phyloP scores from a whole-genome alignment of 257 asterid species.

The Penstemon eatonii region DNA sequence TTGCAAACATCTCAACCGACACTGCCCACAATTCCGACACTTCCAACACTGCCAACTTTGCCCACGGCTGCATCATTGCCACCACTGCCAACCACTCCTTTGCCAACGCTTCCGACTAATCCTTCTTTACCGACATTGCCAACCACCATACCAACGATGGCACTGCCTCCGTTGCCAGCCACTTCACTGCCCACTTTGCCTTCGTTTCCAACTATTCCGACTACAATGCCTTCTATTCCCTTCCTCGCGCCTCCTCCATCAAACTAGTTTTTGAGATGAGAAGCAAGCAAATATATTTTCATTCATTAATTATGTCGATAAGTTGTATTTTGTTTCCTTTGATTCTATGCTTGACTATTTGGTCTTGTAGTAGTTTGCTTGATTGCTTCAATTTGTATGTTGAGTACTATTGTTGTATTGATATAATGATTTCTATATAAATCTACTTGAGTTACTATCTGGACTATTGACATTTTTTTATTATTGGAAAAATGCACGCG shows the following conservation, averaged over 20 bases:
- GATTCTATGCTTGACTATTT: not conserved
- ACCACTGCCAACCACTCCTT: not conserved
- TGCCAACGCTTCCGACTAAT: not conserved
- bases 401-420: too few relatives aligned
- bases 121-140: not conserved
- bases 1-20: too few relatives aligned
- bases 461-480: too few relatives aligned
- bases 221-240: not conserved
- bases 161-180: not conserved
- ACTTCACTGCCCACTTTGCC: not conserved
- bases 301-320: too few relatives aligned
- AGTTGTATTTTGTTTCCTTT: not conserved
- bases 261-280: not conserved
- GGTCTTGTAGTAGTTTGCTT: not conserved
- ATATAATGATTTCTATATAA: too few relatives aligned
- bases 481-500: too few relatives aligned
- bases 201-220: not conserved
- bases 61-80: constrained; percentile 5
- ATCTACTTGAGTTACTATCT: too few relatives aligned
- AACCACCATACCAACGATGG: not conserved
- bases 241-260: not conserved
- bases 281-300: too few relatives aligned
- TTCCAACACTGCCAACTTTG: too few relatives aligned
- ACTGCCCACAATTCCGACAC: not conserved
- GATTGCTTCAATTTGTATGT: not conserved